Percentiles rank a stretch among this genome's conserved stretches.
These are phyloP conservation scores for Aspergillus sp. DNA, from an alignment of 2,329 filamentous ascomycete genomes.

Conservation along the genomic window DNA sequence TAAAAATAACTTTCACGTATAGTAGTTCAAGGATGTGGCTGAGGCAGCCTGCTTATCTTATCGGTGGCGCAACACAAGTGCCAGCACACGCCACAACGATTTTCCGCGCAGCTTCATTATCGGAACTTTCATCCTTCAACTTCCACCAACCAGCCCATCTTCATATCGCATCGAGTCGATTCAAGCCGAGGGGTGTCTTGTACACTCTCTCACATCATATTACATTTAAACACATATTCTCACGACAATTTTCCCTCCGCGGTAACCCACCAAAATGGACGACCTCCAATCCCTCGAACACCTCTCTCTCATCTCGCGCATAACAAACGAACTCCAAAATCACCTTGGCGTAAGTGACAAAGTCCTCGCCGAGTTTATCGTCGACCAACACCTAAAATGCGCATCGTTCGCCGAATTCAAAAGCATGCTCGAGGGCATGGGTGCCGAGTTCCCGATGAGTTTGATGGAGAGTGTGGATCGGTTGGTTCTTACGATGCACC, in stretches of 20 bases:
- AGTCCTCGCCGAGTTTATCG: conserved; percentile 93
- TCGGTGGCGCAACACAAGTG: conserved; percentile 27
- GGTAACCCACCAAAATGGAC: conserved; percentile 61
- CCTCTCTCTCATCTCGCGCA: conserved; percentile 89
- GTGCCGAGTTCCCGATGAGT: conserved; percentile 80
- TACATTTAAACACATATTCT: background rate
- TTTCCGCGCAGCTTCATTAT: conserved; percentile 30
- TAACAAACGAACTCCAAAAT: conserved; percentile 91
- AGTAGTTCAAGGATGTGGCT: background rate
- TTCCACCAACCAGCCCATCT: conserved; percentile 1
- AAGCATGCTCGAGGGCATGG: conserved; percentile 69
- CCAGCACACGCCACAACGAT: conserved; percentile 33
- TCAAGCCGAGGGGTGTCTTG: conserved; percentile 20
- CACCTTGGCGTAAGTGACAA: conserved; percentile 90
- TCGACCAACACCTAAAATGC: conserved; percentile 81
- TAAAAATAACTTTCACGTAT: background rate
- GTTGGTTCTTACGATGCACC: conserved; percentile 84
- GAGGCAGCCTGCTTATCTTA: conserved; percentile 29
- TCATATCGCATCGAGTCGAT: background rate
- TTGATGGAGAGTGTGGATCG: conserved; percentile 90
- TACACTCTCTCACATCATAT: conserved; percentile 16
- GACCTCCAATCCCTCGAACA: conserved; percentile 89
- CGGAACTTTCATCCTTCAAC: background rate
- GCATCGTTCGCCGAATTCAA: conserved; percentile 71
- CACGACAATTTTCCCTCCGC: background rate